Conservation (phyloP, 768 basidiomycete genomes). For the Termitomyces sp. region DNA sequence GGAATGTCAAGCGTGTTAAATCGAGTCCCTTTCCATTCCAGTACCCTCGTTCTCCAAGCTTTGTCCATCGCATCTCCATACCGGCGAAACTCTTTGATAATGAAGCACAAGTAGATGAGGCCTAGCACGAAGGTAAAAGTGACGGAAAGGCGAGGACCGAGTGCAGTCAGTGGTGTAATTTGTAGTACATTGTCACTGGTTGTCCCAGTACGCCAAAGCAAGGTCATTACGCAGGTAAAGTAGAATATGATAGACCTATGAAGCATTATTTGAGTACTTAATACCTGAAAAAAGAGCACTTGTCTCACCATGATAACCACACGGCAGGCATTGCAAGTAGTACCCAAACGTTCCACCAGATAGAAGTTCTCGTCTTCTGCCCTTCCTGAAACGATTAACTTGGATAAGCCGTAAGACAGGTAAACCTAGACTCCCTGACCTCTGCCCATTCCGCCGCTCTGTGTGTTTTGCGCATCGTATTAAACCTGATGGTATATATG, state of each 20-base stretch:
- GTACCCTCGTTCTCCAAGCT: not conserved
- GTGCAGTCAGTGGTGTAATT: slow-evolving; percentile 32
- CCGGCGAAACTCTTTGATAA: not conserved
- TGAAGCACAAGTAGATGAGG: not conserved
- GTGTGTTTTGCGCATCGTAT: slow-evolving; percentile 57
- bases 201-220: slow-evolving; percentile 68
- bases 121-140: slow-evolving; percentile 23
- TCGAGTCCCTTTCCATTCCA: not conserved
- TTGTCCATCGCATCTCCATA: not conserved
- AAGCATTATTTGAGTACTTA: not conserved
- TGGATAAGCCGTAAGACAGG: not conserved
- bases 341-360: slow-evolving; percentile 59
- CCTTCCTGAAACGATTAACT: slow-evolving; percentile 41
- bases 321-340: slow-evolving; percentile 58
- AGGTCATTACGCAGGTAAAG: slow-evolving; percentile 55
- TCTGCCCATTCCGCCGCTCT: slow-evolving; percentile 59
- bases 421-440: slow-evolving; percentile 22
- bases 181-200: slow-evolving; percentile 25
- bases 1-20: not conserved
- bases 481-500: slow-evolving; percentile 55
- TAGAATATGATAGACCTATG: slow-evolving; percentile 65
- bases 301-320: slow-evolving; percentile 62
- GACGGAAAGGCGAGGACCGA: slow-evolving; percentile 53
- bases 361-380: slow-evolving; percentile 24
- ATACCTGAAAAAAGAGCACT: not conserved